Conservation (phyloP, 2,329 filamentous ascomycete species). For the Aspergillus tubingensis region DNA sequence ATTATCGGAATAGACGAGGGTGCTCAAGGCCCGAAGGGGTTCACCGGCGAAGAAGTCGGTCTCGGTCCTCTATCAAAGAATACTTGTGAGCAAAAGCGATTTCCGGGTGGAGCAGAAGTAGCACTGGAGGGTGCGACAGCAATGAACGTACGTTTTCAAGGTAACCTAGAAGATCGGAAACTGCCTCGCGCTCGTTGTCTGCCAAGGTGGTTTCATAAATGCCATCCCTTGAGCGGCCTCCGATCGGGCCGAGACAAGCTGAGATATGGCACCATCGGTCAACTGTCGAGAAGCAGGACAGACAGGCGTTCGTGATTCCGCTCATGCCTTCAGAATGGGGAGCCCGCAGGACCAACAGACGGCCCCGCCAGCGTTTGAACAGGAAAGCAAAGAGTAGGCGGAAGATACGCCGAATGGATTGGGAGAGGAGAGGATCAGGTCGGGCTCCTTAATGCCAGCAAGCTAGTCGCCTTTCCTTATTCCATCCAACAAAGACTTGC, state of each 20-base stretch:
- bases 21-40: conserved; percentile 88
- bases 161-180: conserved; percentile 91
- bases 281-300: conserved; percentile 44
- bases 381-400: conserved; percentile 18
- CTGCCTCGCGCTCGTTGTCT: conserved; percentile 94
- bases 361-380: conserved; percentile 26
- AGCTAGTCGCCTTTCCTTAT: conserved; percentile 3
- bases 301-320: conserved; percentile 43
- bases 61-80: conserved; percentile 71
- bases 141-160: conserved; percentile 79
- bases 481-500: conserved; percentile 10
- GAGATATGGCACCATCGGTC: conserved; percentile 49
- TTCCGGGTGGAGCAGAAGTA: background rate
- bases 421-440: conserved; percentile 5
- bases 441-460: conserved; percentile 14
- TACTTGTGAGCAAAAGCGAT: conserved; percentile 20
- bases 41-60: conserved; percentile 98
- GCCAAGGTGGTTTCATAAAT: conserved; percentile 85
- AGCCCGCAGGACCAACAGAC: conserved; percentile 32
- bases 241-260: conserved; percentile 42
- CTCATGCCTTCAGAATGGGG: conserved; percentile 36
- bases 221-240: conserved; percentile 76
- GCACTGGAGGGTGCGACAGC: background rate
- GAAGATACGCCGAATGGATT: conserved; percentile 5
- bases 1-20: conserved; percentile 97